Evolutionary conservation across 73 alveolate species (phyloP), one percentile per base, ranked within the genome.

Genomic region (Paramecium pentaurelia): DNA sequence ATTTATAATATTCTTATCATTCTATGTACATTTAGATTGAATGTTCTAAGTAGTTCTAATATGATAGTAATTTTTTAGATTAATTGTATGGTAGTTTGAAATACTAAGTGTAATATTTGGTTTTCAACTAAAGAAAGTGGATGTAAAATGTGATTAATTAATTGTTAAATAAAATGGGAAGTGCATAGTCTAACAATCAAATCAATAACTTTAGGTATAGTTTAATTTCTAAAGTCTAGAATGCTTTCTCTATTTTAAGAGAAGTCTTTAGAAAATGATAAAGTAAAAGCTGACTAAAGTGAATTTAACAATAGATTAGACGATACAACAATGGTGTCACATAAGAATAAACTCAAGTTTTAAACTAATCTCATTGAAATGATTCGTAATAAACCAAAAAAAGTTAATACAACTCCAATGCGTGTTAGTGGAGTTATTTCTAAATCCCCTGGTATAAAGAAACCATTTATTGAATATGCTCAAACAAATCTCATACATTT

Each of bases 391-490:
- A 10, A 60, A 18, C 77, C 77, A 25, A 60, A 60, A 36, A 71
- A 36, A 16, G 86, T 34, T 11, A 12, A 38, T 71, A 11, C 49
- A 30, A 32, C 47, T 36, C 58, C 86, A 0, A 71, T 71, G 86
- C 86, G 58, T 34, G 59, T 36, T 34, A 71, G 77, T 60, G 77
- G 58, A 30, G 54, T 34, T 27, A 71, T 32, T 3, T n/a, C 49
- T 71, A 71, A 71, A 71, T 32, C 86, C 28, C 34, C 58, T 27
- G 58, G 28, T 30, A 28, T 71, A n/a, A 71, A 34, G n/a, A 71
- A 71, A 36, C 86, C 86, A n/a, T 71, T 32, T 36, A 30, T 71
- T 71, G 86, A 71, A 34, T 71, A 32, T 71, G 86, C 86, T 71
- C 34, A 71, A 71, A 71, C 86, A 30, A 71, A 71, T 36, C 58